Evolutionary conservation across 495 filamentous ascomycete genomes (phyloP).

Genomic region (Penicillium simplicissimum): DNA sequence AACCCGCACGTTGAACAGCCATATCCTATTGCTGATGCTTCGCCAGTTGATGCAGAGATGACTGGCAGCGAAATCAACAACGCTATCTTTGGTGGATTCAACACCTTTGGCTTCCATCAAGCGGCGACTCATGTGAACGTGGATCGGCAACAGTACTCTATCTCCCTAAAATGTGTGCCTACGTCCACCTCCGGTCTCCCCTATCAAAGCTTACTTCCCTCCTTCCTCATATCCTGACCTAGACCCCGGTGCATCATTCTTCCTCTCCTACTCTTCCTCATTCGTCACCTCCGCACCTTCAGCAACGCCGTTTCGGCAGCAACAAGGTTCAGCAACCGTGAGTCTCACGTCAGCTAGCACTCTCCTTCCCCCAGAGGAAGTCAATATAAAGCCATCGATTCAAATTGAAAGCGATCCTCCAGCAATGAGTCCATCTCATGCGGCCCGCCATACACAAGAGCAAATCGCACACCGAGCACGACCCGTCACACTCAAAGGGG

Average conservation of each 20-base stretch:
- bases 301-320: slow-evolving; percentile 25
- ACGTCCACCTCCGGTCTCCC: slow-evolving; percentile 28
- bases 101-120: slow-evolving; percentile 46
- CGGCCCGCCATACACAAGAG: slow-evolving; percentile 46
- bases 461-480: slow-evolving; percentile 43
- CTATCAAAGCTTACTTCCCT: slow-evolving; percentile 33
- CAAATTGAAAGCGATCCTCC: slow-evolving; percentile 39
- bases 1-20: slow-evolving; percentile 24
- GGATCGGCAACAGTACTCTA: slow-evolving; percentile 27
- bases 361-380: slow-evolving; percentile 17
- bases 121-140: slow-evolving; percentile 34
- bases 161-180: slow-evolving; percentile 39
- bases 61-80: slow-evolving; percentile 46
- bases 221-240: slow-evolving; percentile 31
- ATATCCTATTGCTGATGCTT: slow-evolving; percentile 24
- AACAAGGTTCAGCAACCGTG: slow-evolving; percentile 11
- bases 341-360: slow-evolving; percentile 4
- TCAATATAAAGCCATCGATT: slow-evolving; percentile 38
- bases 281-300: slow-evolving; percentile 40
- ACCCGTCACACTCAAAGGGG: slow-evolving; percentile 46
- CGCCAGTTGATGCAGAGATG: slow-evolving; percentile 38
- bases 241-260: slow-evolving; percentile 28
- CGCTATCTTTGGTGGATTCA: slow-evolving; percentile 44
- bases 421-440: slow-evolving; percentile 32
- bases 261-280: slow-evolving; percentile 30